Percentiles rank a stretch among this genome's conserved stretches.
These are phyloP conservation scores for Amanita subjunquillea DNA, from an alignment of 768 basidiomycete genomes.

Conservation along the genomic window DNA sequence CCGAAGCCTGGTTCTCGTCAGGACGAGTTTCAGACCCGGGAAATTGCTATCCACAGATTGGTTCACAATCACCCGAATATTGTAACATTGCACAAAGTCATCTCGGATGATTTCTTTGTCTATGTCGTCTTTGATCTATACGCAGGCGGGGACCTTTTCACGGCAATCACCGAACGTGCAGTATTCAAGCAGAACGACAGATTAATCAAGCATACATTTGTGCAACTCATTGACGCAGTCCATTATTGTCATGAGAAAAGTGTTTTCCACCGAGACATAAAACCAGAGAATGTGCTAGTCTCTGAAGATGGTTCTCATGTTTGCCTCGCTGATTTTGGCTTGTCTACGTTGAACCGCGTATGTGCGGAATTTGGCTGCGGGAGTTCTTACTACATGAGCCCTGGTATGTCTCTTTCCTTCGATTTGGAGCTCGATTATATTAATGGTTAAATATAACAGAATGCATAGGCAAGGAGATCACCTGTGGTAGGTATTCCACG, in stretches of 20 bases:
- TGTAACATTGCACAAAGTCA: constrained; percentile 54
- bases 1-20: constrained; percentile 42
- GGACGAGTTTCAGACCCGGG: constrained; percentile 53
- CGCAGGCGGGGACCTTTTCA: constrained; percentile 58
- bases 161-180: constrained; percentile 48
- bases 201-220: constrained; percentile 56
- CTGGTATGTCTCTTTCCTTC: constrained; percentile 34
- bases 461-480: constrained; percentile 36
- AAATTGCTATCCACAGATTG: constrained; percentile 47
- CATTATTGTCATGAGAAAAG: constrained; percentile 60
- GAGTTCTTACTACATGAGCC: constrained; percentile 58
- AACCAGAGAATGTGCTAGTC: constrained; percentile 75
- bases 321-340: constrained; percentile 71
- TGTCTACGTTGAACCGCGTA: constrained; percentile 38
- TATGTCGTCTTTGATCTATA: constrained; percentile 60
- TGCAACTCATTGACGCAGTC: constrained; percentile 76
- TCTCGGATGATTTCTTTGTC: constrained; percentile 49
- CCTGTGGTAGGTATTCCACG: constrained; percentile 43
- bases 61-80: constrained; percentile 53
- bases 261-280: constrained; percentile 81
- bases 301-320: constrained; percentile 40
- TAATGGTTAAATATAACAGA: constrained; percentile 25
- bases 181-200: constrained; percentile 47
- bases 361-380: constrained; percentile 48
- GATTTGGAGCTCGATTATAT: background rate